Evolutionary conservation across 495 filamentous ascomycete genomes (phyloP).

Genomic region (Hyaloscypha finlandica): DNA sequence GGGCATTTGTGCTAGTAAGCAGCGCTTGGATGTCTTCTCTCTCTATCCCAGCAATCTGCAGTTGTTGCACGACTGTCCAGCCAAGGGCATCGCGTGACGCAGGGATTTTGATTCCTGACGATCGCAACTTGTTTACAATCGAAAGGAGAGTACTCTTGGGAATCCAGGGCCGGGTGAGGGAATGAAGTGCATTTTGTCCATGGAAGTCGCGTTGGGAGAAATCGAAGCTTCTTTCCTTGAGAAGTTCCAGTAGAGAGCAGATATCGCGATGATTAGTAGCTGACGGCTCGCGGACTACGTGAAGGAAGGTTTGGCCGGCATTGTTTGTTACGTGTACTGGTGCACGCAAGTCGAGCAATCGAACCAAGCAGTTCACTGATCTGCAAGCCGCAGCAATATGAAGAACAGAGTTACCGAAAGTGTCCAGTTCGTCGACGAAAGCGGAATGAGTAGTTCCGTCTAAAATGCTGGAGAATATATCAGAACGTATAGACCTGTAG

Average conservation of each 20-base stretch:
- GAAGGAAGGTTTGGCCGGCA: slow-evolving; percentile 20
- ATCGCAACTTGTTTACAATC: neutral
- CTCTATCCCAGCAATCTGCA: neutral
- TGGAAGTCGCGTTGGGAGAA: slow-evolving; percentile 12
- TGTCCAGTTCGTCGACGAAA: neutral
- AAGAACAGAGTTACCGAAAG: slow-evolving; percentile 16
- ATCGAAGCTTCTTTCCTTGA: neutral
- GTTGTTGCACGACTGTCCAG: slow-evolving; percentile 2
- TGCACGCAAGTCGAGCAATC: neutral
- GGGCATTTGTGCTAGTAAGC: neutral
- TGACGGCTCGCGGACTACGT: neutral
- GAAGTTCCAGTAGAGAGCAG: neutral
- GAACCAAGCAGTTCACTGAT: neutral
- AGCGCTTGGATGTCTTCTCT: too few species aligned
- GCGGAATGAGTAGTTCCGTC: neutral
- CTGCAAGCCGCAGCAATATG: slow-evolving; percentile 3
- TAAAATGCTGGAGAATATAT: neutral
- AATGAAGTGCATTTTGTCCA: slow-evolving; percentile 16
- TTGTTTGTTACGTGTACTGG: slow-evolving; percentile 1
- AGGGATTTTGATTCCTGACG: neutral
- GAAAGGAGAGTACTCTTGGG: neutral
- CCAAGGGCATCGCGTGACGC: slow-evolving; percentile 14
- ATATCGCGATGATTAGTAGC: neutral
- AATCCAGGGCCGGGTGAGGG: slow-evolving; percentile 3
- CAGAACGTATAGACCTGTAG: neutral